A percentile compares a stretch with the other conserved stretches of the same genome.
Conservation (phyloP, 495 filamentous ascomycete species). For the Pyrenopolyporus hunteri region DNA sequence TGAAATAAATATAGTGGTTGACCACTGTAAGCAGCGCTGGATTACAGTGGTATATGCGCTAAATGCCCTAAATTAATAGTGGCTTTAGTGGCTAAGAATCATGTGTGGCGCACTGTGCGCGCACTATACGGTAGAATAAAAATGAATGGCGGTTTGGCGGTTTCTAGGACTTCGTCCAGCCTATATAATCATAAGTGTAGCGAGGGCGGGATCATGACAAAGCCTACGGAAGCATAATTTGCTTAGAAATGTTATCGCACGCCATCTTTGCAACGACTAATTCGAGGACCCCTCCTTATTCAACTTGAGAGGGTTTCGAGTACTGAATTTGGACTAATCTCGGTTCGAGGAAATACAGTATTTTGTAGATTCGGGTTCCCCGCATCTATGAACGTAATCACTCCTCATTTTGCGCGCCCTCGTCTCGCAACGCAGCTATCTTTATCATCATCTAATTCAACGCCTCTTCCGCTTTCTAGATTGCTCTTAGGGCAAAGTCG, state of each 20-base stretch:
- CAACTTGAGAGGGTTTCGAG: background rate
- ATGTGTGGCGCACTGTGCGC: no score
- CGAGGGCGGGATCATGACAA: constrained; percentile 25
- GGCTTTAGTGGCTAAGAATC: no score
- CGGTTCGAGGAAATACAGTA: background rate
- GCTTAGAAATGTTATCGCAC: constrained; percentile 9
- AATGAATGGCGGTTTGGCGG: no score
- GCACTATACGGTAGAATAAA: no score
- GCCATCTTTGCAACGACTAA: constrained; percentile 12
- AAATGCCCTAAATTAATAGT: no score
- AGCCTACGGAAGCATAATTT: no score
- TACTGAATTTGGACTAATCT: background rate
- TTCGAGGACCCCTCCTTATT: constrained; percentile 3
- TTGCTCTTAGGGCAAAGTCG: background rate
- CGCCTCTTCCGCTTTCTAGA: background rate
- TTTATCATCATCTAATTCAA: background rate
- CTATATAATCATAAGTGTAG: no score
- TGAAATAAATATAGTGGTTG: no score
- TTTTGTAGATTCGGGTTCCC: constrained; percentile 3
- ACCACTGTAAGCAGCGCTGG: no score
- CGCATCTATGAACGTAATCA: constrained; percentile 25
- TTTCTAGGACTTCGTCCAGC: no score
- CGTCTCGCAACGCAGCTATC: background rate
- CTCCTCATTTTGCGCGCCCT: constrained; percentile 1
- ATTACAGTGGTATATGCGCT: no score